Conservation (phyloP, 352 stramenopile species). For the Globisporangium carolinianum region DNA sequence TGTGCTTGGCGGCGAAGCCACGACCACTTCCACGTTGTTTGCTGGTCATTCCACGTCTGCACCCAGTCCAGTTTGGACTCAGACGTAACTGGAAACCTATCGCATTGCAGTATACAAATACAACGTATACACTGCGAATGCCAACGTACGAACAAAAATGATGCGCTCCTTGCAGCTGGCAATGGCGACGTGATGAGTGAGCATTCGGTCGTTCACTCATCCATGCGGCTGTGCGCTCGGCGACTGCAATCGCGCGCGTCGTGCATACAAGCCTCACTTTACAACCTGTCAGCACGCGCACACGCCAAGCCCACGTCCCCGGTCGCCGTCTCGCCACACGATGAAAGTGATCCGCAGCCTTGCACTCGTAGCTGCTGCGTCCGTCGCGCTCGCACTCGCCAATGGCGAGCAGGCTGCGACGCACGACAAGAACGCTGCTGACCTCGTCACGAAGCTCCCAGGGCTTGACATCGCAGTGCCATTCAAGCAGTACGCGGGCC, state of each 20-base stretch:
- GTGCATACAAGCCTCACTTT: background rate
- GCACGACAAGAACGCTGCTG: constrained; percentile 29
- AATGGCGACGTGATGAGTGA: background rate
- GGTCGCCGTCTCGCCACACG: background rate
- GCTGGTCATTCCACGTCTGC: too few relatives aligned
- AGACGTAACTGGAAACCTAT: background rate
- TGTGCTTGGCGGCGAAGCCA: background rate
- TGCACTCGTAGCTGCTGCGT: constrained; percentile 10
- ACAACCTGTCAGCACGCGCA: background rate
- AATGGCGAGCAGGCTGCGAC: constrained; percentile 6
- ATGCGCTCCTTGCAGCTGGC: background rate
- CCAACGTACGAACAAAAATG: background rate
- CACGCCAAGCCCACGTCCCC: background rate
- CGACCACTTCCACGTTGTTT: too few relatives aligned
- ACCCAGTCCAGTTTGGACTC: too few relatives aligned
- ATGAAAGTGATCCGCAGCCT: constrained; percentile 39
- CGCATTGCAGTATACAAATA: background rate
- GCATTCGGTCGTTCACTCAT: too few relatives aligned
- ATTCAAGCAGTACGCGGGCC: constrained; percentile 72
- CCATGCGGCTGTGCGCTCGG: too few relatives aligned
- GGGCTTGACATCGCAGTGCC: constrained; percentile 28
- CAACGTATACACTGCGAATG: background rate
- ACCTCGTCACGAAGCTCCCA: constrained; percentile 43
- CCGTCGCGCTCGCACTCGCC: constrained; percentile 18
- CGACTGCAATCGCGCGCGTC: too few relatives aligned